Percentiles rank a stretch among this genome's conserved stretches.
phyloP scores from a whole-genome alignment of 352 stramenopile species.

The Pythium grandisporangium region DNA sequence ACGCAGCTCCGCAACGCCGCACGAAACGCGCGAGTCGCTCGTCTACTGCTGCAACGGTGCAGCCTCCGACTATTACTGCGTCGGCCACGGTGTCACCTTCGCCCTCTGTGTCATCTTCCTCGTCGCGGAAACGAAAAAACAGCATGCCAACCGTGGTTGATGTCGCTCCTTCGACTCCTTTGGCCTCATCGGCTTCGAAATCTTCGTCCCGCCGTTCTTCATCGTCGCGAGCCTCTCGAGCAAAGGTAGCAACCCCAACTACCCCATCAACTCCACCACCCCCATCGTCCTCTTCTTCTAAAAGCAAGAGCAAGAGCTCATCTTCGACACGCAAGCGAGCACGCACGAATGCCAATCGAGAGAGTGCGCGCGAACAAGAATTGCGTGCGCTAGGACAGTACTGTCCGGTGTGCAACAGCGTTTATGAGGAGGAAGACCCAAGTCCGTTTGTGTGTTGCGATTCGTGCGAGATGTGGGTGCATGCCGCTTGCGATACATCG shows the following conservation, averaged over 20 bases:
- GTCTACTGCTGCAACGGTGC: too few species aligned
- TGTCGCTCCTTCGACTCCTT: too few species aligned
- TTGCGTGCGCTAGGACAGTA: conserved; percentile 75
- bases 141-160: too few species aligned
- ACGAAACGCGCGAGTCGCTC: background rate
- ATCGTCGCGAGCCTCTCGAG: conserved; percentile 6
- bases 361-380: conserved; percentile 61
- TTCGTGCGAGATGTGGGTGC: conserved; percentile 84
- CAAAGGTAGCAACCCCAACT: conserved; percentile 5
- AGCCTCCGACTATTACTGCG: too few species aligned
- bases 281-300: conserved; percentile 7
- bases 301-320: too few species aligned
- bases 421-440: conserved; percentile 81
- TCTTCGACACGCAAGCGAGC: conserved; percentile 37
- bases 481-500: conserved; percentile 57
- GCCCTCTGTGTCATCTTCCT: background rate
- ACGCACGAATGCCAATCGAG: conserved; percentile 44
- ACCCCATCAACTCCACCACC: conserved; percentile 5
- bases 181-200: too few species aligned
- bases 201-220: too few species aligned
- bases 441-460: conserved; percentile 85
- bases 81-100: background rate
- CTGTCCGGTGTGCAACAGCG: conserved; percentile 78
- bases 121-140: too few species aligned
- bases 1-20: too few species aligned